Evolutionary conservation across 768 basidiomycete genomes (phyloP).

Genomic region (Dacryopinax spathularia): DNA sequence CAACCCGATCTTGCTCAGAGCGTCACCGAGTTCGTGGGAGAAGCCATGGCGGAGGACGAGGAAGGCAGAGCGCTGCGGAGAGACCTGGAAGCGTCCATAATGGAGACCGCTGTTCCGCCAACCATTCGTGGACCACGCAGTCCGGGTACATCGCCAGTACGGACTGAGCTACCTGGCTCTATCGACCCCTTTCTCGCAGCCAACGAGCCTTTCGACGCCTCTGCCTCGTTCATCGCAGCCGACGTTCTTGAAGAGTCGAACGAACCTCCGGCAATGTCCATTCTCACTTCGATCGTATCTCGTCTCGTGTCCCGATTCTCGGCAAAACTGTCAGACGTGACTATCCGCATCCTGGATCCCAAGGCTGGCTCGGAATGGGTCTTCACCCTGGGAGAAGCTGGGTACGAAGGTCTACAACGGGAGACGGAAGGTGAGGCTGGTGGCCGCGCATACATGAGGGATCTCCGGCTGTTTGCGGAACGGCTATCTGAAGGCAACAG

Average conservation of each 20-base stretch:
- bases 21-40: neutral
- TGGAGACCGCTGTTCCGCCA: neutral
- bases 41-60: conserved; percentile 4
- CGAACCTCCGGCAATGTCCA: conserved; percentile 44
- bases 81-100: neutral
- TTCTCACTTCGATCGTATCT: conserved; percentile 70
- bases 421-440: neutral
- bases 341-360: conserved; percentile 54
- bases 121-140: neutral
- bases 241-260: neutral
- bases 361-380: conserved; percentile 11
- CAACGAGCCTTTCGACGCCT: conserved; percentile 38
- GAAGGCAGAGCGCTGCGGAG: neutral
- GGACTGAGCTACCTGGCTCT: conserved; percentile 35
- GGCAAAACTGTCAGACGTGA: conserved; percentile 55
- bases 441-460: neutral
- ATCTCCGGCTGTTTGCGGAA: neutral
- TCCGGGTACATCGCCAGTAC: neutral
- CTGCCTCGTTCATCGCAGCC: conserved; percentile 18
- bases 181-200: conserved; percentile 38
- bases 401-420: neutral
- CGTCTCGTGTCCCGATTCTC: conserved; percentile 63
- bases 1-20: conserved; percentile 3
- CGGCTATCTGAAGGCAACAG: neutral
- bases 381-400: neutral